A percentile compares a stretch with the other conserved stretches of the same genome.
These are phyloP conservation scores for Hapsidospora chrysogenum DNA, from an alignment of 495 filamentous ascomycete genomes.

Conservation along the genomic window DNA sequence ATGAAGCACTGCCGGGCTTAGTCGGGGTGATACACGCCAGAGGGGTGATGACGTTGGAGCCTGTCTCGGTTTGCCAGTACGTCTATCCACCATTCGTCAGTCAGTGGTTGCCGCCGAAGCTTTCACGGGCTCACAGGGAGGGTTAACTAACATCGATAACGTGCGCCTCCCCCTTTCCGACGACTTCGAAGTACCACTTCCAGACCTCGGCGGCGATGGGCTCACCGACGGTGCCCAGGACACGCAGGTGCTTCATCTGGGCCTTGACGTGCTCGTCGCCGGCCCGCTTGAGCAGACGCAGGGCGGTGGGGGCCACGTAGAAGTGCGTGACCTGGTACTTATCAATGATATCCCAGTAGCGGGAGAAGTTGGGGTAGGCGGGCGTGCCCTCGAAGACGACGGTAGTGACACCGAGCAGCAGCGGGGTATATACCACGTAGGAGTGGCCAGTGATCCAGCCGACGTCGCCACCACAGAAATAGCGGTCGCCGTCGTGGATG, in stretches of 20 bases:
- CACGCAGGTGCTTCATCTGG: conserved; percentile 74
- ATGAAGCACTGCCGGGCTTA: conserved; percentile 60
- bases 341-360: conserved; percentile 97
- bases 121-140: conserved; percentile 3
- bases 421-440: conserved; percentile 92
- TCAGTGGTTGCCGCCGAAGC: background rate
- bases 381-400: conserved; percentile 99
- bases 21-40: conserved; percentile 62
- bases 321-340: conserved; percentile 94
- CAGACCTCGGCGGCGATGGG: conserved; percentile 97
- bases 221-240: conserved; percentile 94
- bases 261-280: conserved; percentile 81
- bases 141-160: conserved; percentile 80
- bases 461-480: conserved; percentile 96
- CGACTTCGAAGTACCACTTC: conserved; percentile 98
- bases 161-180: conserved; percentile 87
- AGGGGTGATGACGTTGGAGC: conserved; percentile 77
- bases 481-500: conserved; percentile 81
- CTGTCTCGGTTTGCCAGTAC: conserved; percentile 99
- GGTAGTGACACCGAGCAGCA: conserved; percentile 81
- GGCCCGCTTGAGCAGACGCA: conserved; percentile 85
- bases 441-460: conserved; percentile 99
- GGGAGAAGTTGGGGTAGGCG: conserved; percentile 91
- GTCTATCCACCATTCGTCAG: conserved; percentile 38
- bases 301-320: conserved; percentile 91